Evolutionary conservation across 2,329 filamentous ascomycete species (phyloP), one percentile per base, ranked within the genome.

Genomic region (Arthrobotrys megalospora): DNA sequence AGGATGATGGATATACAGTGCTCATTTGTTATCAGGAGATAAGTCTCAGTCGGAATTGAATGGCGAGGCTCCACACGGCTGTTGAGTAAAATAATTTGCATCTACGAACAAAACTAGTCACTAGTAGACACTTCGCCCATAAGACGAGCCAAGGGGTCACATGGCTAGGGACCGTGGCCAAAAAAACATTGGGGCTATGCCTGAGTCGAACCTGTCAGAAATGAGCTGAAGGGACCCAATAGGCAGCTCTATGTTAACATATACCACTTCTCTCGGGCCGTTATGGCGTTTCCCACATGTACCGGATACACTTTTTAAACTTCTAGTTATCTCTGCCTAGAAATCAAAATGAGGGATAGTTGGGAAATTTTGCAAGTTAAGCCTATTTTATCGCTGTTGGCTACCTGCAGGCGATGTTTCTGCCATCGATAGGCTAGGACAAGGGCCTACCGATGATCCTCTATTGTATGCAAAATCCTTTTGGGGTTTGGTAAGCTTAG

Each of bases 191-290:
- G 73, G 73, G 73, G 73, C 73, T 77, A 77, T 77, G 73, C 41
- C 45, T 77, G 72, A 77, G 67, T 75, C 52, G 66, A 48, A 71
- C 65, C 65, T 77, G 73, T 77, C 73, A 77, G 73, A 77, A 71
- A 77, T 77, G 73, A 77, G 65, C 73, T 69, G 58, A 77, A 70
- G 73, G 73, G 73, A 71, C 53, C 73, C 73, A 77, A 77, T 77
- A 64, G 55, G 50, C 63, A 36, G 50, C 48, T n/a, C 43, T 28
- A 63, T 55, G 48, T 68, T 36, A 53, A 50, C 4, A 64, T 24
- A 64, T 52, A 43, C 47, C 14, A 38, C 6, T 64, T 48, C 19
- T 52, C 58, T 65, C 73, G 73, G 73, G 66, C 73, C 73, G 73
- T 77, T 77, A 77, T 58, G 73, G 66, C 41, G 48, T 63, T 69